phyloP scores from a whole-genome alignment of 495 filamentous ascomycete genomes.

The Filosporella fistucella region DNA sequence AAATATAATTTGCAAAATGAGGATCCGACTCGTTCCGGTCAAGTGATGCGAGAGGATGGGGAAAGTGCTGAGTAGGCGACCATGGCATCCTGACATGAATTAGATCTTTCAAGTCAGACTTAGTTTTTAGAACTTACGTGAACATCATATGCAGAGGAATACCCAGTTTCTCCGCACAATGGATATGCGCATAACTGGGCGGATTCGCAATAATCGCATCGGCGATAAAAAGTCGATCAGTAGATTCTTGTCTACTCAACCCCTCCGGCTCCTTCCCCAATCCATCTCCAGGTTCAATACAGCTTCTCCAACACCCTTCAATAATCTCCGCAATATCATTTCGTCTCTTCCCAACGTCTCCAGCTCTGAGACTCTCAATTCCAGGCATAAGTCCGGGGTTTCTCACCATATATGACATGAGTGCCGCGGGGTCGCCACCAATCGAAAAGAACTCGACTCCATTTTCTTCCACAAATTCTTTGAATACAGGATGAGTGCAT shows the following conservation, averaged over 20 bases:
- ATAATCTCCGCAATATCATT: slow-evolving; percentile 64
- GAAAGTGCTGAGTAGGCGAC: slow-evolving; percentile 46
- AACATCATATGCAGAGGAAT: slow-evolving; percentile 81
- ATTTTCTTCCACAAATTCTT: slow-evolving; percentile 59
- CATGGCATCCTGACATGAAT: slow-evolving; percentile 51
- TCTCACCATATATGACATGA: slow-evolving; percentile 89
- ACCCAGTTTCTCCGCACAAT: slow-evolving; percentile 73
- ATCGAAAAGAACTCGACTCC: slow-evolving; percentile 77
- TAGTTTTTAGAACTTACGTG: slow-evolving; percentile 42
- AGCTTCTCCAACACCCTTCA: slow-evolving; percentile 71
- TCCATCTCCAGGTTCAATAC: slow-evolving; percentile 54
- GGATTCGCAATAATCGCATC: slow-evolving; percentile 84
- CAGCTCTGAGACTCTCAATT: slow-evolving; percentile 58
- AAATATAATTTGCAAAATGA: slow-evolving; percentile 62
- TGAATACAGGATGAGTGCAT: slow-evolving; percentile 75
- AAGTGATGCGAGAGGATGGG: slow-evolving; percentile 51
- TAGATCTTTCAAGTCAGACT: neutral
- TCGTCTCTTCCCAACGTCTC: slow-evolving; percentile 60
- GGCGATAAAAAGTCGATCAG: slow-evolving; percentile 54
- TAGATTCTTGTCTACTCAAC: slow-evolving; percentile 19
- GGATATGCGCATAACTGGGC: slow-evolving; percentile 75
- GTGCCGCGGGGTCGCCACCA: slow-evolving; percentile 68
- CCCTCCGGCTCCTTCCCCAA: slow-evolving; percentile 24
- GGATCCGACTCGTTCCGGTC: slow-evolving; percentile 44
- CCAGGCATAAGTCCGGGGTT: slow-evolving; percentile 76